phyloP scores from a whole-genome alignment of 176 grass and related monocot genomes.

The Thinopyrum elongatum region DNA sequence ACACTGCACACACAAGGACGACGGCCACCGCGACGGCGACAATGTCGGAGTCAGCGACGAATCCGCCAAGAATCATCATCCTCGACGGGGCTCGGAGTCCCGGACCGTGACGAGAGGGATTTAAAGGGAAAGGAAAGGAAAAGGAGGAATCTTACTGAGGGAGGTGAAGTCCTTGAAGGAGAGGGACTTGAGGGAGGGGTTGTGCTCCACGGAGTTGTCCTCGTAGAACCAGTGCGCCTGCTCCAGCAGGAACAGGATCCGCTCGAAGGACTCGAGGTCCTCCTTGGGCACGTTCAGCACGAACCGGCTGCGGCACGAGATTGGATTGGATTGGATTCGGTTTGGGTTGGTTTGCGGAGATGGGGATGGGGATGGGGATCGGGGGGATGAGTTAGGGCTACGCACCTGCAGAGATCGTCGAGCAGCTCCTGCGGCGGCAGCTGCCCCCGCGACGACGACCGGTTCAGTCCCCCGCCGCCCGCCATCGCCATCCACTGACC shows the following conservation, averaged over 20 bases:
- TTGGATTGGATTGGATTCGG: too few species aligned
- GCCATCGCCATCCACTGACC: constrained; percentile 48
- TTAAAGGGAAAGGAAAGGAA: neutral
- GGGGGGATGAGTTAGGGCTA: constrained; percentile 12
- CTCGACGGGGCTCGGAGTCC: neutral
- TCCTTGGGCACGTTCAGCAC: constrained; percentile 95
- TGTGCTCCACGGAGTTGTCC: constrained; percentile 94
- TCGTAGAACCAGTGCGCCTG: constrained; percentile 99
- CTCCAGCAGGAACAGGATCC: constrained; percentile 96
- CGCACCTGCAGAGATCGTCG: constrained; percentile 93
- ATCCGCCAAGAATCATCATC: neutral
- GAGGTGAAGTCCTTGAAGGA: constrained; percentile 96
- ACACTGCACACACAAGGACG: constrained; percentile 58
- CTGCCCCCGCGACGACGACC: constrained; percentile 44
- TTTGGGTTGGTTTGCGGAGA: neutral
- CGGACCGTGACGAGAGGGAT: neutral
- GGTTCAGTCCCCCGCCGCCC: constrained; percentile 49
- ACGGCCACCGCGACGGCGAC: too few species aligned
- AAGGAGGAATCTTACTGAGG: constrained; percentile 58
- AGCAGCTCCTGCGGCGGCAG: constrained; percentile 83
- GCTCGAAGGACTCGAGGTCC: constrained; percentile 94
- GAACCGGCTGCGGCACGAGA: constrained; percentile 63
- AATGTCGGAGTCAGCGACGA: neutral
- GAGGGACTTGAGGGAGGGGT: constrained; percentile 87
- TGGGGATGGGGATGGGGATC: too few species aligned